phyloP scores from a whole-genome alignment of 129 eudicot genomes.

The Flaveria brownii region DNA sequence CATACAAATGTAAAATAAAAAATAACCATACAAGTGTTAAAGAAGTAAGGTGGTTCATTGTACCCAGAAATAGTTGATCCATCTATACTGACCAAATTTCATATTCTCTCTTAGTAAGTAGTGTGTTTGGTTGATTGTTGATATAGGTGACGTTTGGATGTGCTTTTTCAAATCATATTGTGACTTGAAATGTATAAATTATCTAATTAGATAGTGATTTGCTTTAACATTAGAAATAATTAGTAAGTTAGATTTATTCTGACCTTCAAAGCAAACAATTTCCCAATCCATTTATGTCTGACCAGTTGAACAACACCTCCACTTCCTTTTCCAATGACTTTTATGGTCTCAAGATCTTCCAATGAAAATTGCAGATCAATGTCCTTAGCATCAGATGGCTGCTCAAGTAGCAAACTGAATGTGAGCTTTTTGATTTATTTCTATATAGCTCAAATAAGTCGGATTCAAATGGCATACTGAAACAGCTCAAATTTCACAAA shows the following conservation, averaged over 20 bases:
- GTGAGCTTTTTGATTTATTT: not conserved
- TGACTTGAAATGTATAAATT: not conserved
- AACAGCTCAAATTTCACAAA: constrained; percentile 1
- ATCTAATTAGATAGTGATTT: not conserved
- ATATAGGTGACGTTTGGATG: not conserved
- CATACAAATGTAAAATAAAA: not conserved
- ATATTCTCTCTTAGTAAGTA: not conserved
- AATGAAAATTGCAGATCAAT: constrained; percentile 78
- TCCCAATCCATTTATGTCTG: constrained; percentile 96
- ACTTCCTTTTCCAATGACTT: constrained; percentile 97
- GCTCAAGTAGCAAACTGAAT: constrained; percentile 28
- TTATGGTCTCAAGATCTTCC: constrained; percentile 94
- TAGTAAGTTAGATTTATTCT: not conserved
- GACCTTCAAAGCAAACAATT: constrained; percentile 93
- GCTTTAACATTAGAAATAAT: not conserved
- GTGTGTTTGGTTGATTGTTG: not conserved
- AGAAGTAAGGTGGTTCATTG: not conserved
- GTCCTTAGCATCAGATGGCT: constrained; percentile 70
- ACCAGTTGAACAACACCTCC: constrained; percentile 99
- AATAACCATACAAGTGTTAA: not conserved
- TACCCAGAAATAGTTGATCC: not conserved
- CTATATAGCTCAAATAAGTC: constrained; percentile 12
- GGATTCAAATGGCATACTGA: not conserved
- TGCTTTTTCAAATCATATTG: not conserved
- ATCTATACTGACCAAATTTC: not conserved